Conservation (phyloP, 2,329 filamentous ascomycete genomes). For the Fusarium annulatum region DNA sequence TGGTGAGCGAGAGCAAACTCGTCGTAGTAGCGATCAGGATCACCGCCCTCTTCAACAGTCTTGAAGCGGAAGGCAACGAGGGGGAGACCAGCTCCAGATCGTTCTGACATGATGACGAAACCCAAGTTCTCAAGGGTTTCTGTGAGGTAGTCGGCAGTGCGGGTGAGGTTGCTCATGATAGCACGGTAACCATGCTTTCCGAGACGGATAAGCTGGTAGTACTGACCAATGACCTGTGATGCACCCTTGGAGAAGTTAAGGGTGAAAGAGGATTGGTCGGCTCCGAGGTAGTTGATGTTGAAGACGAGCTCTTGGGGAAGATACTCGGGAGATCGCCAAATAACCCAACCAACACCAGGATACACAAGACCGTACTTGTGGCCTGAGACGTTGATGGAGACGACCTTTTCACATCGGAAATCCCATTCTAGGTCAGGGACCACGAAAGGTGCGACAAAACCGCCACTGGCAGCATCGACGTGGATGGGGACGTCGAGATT, state of each 20-base stretch:
- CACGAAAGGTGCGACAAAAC: slow-evolving; percentile 93
- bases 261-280: slow-evolving; percentile 94
- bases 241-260: slow-evolving; percentile 98
- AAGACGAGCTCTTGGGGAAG: slow-evolving; percentile 94
- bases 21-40: slow-evolving; percentile 71
- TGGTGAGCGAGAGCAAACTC: slow-evolving; percentile 86
- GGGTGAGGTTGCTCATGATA: slow-evolving; percentile 95
- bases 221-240: slow-evolving; percentile 94
- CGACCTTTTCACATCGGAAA: slow-evolving; percentile 87
- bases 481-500: slow-evolving; percentile 87
- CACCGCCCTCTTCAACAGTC: slow-evolving; percentile 59
- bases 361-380: slow-evolving; percentile 86
- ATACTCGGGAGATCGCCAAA: slow-evolving; percentile 87
- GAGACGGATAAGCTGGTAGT: slow-evolving; percentile 95
- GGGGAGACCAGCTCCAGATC: slow-evolving; percentile 80
- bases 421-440: slow-evolving; percentile 89
- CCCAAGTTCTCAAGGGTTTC: slow-evolving; percentile 77
- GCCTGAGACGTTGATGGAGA: slow-evolving; percentile 93
- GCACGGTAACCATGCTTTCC: slow-evolving; percentile 91
- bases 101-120: slow-evolving; percentile 90
- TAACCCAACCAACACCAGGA: slow-evolving; percentile 92
- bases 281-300: slow-evolving; percentile 99
- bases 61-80: slow-evolving; percentile 88
- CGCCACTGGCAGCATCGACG: slow-evolving; percentile 91
- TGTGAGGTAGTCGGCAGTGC: slow-evolving; percentile 88